A percentile compares a stretch with the other conserved stretches of the same genome.
Evolutionary conservation across 306 rosid species (phyloP).

Genomic region (Hippophae rhamnoides): DNA sequence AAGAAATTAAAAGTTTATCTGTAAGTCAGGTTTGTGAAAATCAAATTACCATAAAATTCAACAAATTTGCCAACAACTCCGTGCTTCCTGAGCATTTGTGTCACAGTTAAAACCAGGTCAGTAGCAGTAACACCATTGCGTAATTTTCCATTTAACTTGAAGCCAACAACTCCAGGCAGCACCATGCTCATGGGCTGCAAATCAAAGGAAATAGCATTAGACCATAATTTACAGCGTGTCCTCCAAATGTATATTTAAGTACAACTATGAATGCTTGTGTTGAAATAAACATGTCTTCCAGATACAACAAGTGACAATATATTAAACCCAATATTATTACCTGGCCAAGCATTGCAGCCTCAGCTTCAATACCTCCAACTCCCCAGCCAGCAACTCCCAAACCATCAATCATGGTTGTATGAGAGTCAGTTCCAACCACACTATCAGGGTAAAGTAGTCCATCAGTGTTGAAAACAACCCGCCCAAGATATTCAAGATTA

Average conservation of each 20-base stretch:
- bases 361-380: constrained; percentile 96
- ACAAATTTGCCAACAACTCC: constrained; percentile 96
- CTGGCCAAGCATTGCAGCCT: constrained; percentile 96
- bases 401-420: constrained; percentile 94
- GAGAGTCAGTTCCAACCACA: constrained; percentile 95
- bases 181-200: constrained; percentile 96
- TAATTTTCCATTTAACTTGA: constrained; percentile 77
- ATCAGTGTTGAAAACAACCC: constrained; percentile 80
- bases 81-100: constrained; percentile 87
- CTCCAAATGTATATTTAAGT: constrained; percentile 1
- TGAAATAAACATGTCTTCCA: constrained; percentile 14
- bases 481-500: constrained; percentile 90
- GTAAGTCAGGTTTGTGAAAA: constrained; percentile 1
- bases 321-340: constrained; percentile 30
- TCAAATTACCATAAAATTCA: constrained; percentile 69
- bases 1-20: neutral
- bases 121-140: constrained; percentile 82
- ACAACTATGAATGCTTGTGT: neutral
- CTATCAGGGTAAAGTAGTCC: constrained; percentile 90
- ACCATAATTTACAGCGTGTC: constrained; percentile 6
- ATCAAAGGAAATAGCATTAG: constrained; percentile 27
- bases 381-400: constrained; percentile 98
- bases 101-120: constrained; percentile 85
- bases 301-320: neutral
- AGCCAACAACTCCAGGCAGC: constrained; percentile 91